These are phyloP conservation scores for Xylariaceae sp. DNA, from an alignment of 2,329 filamentous ascomycete species.

Conservation along the genomic window DNA sequence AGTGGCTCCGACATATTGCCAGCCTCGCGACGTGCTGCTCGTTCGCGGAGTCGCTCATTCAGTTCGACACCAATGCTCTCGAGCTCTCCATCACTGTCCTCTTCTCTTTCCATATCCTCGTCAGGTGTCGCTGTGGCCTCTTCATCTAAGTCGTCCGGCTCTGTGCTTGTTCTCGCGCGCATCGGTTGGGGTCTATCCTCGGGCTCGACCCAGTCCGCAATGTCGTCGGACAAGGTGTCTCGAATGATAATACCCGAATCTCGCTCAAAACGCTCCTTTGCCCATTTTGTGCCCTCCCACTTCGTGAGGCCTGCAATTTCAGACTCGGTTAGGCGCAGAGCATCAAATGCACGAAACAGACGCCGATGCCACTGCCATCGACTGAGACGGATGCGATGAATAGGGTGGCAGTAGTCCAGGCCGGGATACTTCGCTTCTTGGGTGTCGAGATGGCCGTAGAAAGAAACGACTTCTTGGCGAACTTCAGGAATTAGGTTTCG, in stretches of 20 bases:
- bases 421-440: slow-evolving; percentile 81
- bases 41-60: slow-evolving; percentile 67
- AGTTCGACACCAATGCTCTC: slow-evolving; percentile 64
- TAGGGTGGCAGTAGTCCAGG: slow-evolving; percentile 73
- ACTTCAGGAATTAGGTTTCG: slow-evolving; percentile 76
- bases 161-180: slow-evolving; percentile 26
- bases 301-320: slow-evolving; percentile 75
- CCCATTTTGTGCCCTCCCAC: slow-evolving; percentile 85
- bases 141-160: slow-evolving; percentile 37
- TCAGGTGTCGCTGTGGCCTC: slow-evolving; percentile 44
- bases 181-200: slow-evolving; percentile 37
- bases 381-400: slow-evolving; percentile 76
- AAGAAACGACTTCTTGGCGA: slow-evolving; percentile 75
- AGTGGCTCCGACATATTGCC: slow-evolving; percentile 61
- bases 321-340: slow-evolving; percentile 65
- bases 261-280: slow-evolving; percentile 76
- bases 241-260: slow-evolving; percentile 71
- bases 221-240: slow-evolving; percentile 72
- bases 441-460: slow-evolving; percentile 78
- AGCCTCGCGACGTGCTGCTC: slow-evolving; percentile 64
- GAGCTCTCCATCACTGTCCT: slow-evolving; percentile 55
- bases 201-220: slow-evolving; percentile 62
- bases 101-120: slow-evolving; percentile 53
- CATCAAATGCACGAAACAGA: slow-evolving; percentile 76
- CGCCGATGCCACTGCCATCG: slow-evolving; percentile 77